Percentiles rank a stretch among this genome's conserved stretches.
phyloP scores from a whole-genome alignment of 192 early-diverging fungal species.

The Pilaira anomala region DNA sequence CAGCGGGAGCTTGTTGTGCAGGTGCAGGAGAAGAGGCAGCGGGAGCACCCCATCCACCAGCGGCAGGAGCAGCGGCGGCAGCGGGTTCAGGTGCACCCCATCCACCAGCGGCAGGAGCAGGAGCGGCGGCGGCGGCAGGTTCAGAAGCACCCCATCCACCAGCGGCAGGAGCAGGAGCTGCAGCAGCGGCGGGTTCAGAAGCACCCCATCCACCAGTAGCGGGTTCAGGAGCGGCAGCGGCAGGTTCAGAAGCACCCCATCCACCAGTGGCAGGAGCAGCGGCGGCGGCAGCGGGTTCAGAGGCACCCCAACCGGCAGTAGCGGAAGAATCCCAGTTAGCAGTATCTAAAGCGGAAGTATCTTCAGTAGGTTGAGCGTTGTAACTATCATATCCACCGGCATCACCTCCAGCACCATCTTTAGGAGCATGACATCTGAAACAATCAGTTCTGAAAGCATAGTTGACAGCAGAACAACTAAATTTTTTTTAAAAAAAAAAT shows the following conservation, averaged over 20 bases:
- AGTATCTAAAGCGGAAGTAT: not conserved
- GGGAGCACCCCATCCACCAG: constrained; percentile 22
- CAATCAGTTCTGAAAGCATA: constrained; percentile 27
- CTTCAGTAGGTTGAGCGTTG: not conserved
- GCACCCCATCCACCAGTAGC: constrained; percentile 12
- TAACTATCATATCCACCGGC: constrained; percentile 7
- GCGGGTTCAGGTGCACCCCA: constrained; percentile 11
- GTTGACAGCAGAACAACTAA: constrained; percentile 28
- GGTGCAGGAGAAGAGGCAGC: not conserved
- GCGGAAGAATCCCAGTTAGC: not conserved
- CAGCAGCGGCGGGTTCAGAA: constrained; percentile 1
- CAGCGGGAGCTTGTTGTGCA: not conserved
- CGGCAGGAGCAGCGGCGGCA: constrained; percentile 17
- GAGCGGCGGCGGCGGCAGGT: constrained; percentile 12
- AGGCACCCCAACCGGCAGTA: constrained; percentile 9
- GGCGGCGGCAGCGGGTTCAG: not conserved
- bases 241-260: not conserved
- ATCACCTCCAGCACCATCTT: constrained; percentile 11
- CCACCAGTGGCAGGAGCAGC: constrained; percentile 11
- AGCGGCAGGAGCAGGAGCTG: constrained; percentile 14
- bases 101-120: constrained; percentile 11
- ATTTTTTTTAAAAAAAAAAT: constrained; percentile 5
- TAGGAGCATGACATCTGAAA: constrained; percentile 25
- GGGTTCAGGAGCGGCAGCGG: constrained; percentile 1
- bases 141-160: constrained; percentile 17